Evolutionary conservation across 345 rosid genomes (phyloP).

Genomic region (Acer negundo): DNA sequence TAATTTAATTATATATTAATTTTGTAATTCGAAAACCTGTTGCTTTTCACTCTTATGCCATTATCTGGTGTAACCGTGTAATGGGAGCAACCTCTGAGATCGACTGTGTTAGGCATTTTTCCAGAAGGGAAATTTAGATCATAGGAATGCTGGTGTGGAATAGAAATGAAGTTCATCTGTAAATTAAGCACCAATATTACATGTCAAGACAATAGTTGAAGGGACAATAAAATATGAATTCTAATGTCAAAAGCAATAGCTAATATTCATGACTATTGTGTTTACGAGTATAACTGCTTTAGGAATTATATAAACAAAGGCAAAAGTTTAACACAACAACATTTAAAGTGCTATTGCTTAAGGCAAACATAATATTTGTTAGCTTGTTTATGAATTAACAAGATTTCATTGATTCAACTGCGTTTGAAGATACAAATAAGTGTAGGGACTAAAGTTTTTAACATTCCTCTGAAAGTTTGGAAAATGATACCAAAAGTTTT

Average conservation of each 20-base stretch:
- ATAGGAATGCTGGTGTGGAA: slow-evolving; percentile 19
- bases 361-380: neutral
- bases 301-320: neutral
- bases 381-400: neutral
- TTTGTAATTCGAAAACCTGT: slow-evolving; percentile 19
- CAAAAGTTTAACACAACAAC: neutral
- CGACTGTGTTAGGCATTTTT: slow-evolving; percentile 25
- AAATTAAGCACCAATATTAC: neutral
- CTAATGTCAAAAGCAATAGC: neutral
- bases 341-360: slow-evolving; percentile 1
- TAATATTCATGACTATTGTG: neutral
- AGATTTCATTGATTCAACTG: neutral
- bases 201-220: slow-evolving; percentile 11
- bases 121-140: slow-evolving; percentile 37
- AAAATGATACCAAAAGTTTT: neutral
- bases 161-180: slow-evolving; percentile 28
- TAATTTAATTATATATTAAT: neutral
- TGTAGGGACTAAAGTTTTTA: neutral
- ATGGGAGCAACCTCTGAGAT: slow-evolving; percentile 43
- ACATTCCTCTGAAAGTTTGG: neutral
- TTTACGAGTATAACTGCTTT: neutral
- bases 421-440: neutral
- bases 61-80: slow-evolving; percentile 50
- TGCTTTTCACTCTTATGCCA: slow-evolving; percentile 23
- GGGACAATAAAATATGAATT: too few species aligned